Percentiles rank a stretch among this genome's conserved stretches.
These are phyloP conservation scores for Phytophthora sansomeana DNA, from an alignment of 352 stramenopile species.

Conservation along the genomic window DNA sequence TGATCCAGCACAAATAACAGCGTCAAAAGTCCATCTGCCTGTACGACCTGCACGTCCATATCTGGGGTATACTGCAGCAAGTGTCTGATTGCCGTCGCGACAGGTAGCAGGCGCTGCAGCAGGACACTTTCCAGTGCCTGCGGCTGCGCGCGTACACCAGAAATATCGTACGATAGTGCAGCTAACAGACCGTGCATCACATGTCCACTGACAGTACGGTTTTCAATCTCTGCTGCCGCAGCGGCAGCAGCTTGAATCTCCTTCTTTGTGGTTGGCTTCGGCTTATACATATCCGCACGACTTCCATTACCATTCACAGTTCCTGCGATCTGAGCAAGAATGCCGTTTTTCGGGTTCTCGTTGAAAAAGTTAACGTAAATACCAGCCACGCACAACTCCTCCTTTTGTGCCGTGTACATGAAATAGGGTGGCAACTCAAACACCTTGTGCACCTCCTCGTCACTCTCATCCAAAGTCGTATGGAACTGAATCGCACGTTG, in stretches of 20 bases:
- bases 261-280: slow-evolving; percentile 47
- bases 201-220: slow-evolving; percentile 62
- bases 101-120: slow-evolving; percentile 74
- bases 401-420: slow-evolving; percentile 84
- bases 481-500: slow-evolving; percentile 81
- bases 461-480: slow-evolving; percentile 58
- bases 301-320: slow-evolving; percentile 56
- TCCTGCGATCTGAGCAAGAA: slow-evolving; percentile 80
- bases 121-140: slow-evolving; percentile 73
- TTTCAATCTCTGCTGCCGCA: slow-evolving; percentile 43
- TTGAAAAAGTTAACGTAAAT: slow-evolving; percentile 93
- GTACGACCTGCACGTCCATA: slow-evolving; percentile 87
- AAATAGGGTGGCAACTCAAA: slow-evolving; percentile 81
- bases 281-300: slow-evolving; percentile 33
- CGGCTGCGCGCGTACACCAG: slow-evolving; percentile 73
- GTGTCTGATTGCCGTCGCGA: slow-evolving; percentile 82
- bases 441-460: slow-evolving; percentile 69
- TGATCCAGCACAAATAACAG: slow-evolving; percentile 84
- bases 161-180: slow-evolving; percentile 77
- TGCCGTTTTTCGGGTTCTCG: slow-evolving; percentile 77
- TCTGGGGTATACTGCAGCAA: slow-evolving; percentile 82
- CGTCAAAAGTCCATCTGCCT: slow-evolving; percentile 76
- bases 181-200: slow-evolving; percentile 82
- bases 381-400: slow-evolving; percentile 84
- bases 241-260: slow-evolving; percentile 48